These are phyloP conservation scores for Saturnispora ahearnii DNA, from an alignment of 805 yeast species.

Conservation along the genomic window DNA sequence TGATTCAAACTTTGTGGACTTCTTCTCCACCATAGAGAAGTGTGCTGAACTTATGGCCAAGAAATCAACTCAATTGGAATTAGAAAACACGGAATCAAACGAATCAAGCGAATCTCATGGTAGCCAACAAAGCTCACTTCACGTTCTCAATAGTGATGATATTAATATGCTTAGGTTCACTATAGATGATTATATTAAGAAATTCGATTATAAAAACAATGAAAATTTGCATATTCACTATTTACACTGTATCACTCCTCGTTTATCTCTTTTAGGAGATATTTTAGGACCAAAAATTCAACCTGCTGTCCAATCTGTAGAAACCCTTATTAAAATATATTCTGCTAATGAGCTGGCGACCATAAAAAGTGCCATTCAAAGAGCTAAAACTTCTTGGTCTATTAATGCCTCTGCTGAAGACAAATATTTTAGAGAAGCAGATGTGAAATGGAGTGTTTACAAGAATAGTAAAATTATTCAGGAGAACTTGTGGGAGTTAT, in stretches of 20 bases:
- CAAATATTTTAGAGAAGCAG: slow-evolving; percentile 25
- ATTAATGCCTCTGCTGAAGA: slow-evolving; percentile 34
- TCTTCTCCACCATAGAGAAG: slow-evolving; percentile 39
- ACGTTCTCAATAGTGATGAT: background rate
- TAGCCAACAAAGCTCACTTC: background rate
- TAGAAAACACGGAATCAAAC: background rate
- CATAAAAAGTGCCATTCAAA: slow-evolving; percentile 34
- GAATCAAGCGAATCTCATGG: background rate
- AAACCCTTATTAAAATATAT: slow-evolving; percentile 34
- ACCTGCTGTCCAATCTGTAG: slow-evolving; percentile 37
- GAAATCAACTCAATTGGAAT: background rate
- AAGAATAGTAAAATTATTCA: slow-evolving; percentile 35
- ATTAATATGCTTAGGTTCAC: slow-evolving; percentile 12
- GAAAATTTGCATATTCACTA: slow-evolving; percentile 35
- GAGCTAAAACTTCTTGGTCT: slow-evolving; percentile 42
- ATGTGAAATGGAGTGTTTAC: slow-evolving; percentile 39
- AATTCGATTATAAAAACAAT: slow-evolving; percentile 8
- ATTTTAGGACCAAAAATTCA: slow-evolving; percentile 40
- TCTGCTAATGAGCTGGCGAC: slow-evolving; percentile 32
- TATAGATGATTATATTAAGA: slow-evolving; percentile 36
- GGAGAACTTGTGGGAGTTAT: slow-evolving; percentile 42
- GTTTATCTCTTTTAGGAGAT: slow-evolving; percentile 41
- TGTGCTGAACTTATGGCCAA: slow-evolving; percentile 33
- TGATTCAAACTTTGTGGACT: slow-evolving; percentile 31
- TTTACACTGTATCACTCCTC: slow-evolving; percentile 46